Evolutionary conservation across 805 yeast genomes (phyloP).

Genomic region (Scheffersomyces lignosus): DNA sequence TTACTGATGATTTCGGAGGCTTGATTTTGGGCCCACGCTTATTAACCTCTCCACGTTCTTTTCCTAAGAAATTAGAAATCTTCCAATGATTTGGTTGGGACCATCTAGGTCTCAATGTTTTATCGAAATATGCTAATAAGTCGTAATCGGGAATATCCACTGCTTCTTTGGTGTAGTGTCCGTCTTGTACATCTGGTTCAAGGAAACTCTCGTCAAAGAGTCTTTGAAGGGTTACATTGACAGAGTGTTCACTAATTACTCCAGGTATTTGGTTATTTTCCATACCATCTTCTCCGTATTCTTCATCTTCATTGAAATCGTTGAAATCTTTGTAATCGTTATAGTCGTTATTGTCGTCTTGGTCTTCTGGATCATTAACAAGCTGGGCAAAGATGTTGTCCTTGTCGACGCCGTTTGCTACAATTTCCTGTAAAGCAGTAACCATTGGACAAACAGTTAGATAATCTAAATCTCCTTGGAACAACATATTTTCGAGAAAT

Average conservation of each 20-base stretch:
- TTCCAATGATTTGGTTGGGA: slow-evolving; percentile 3
- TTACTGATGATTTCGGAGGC: slow-evolving; percentile 1
- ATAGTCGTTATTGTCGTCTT: not conserved
- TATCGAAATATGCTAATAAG: slow-evolving; percentile 4
- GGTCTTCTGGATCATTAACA: not conserved
- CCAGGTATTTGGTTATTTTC: not conserved
- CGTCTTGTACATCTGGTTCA: not conserved
- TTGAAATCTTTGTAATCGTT: slow-evolving; percentile 9
- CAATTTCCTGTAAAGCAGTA: slow-evolving; percentile 11
- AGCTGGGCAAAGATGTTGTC: not conserved
- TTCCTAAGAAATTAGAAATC: slow-evolving; percentile 1
- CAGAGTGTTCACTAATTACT: not conserved
- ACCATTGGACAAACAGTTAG: slow-evolving; percentile 16
- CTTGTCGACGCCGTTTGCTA: too few species aligned
- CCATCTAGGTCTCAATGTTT: not conserved
- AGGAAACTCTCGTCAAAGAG: slow-evolving; percentile 28
- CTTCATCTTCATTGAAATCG: slow-evolving; percentile 4
- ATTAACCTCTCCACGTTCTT: slow-evolving; percentile 4
- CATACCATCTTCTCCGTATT: slow-evolving; percentile 1
- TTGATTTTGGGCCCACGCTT: slow-evolving; percentile 2
- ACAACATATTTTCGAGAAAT: slow-evolving; percentile 9
- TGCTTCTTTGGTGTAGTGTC: slow-evolving; percentile 1
- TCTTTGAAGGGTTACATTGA: slow-evolving; percentile 14
- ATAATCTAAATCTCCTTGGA: slow-evolving; percentile 8
- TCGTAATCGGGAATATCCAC: slow-evolving; percentile 6